phyloP scores from a whole-genome alignment of 2,329 filamentous ascomycete species.

The Fusarium sp. region DNA sequence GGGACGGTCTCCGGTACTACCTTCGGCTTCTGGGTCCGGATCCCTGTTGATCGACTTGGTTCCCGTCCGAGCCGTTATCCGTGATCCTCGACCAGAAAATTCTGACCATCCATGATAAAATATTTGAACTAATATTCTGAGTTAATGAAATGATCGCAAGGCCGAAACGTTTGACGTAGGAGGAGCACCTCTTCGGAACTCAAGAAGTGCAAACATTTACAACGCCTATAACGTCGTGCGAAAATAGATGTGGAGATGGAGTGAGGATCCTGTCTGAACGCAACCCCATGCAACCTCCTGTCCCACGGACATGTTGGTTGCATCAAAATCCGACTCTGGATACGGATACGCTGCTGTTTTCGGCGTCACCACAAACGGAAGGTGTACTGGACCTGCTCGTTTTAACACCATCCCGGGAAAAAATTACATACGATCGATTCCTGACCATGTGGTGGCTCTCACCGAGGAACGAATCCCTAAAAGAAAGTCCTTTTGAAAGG shows the following conservation, averaged over 20 bases:
- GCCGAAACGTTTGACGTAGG: too few species aligned
- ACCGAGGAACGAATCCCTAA: too few species aligned
- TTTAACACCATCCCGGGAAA: background rate
- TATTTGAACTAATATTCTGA: background rate
- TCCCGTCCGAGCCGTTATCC: background rate
- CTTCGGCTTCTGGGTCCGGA: background rate
- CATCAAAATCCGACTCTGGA: background rate
- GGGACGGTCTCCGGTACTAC: background rate
- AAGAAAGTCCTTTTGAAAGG: too few species aligned
- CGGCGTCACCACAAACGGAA: constrained; percentile 7
- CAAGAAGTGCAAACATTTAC: background rate
- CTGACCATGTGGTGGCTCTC: background rate
- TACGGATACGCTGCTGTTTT: constrained; percentile 3
- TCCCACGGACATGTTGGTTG: background rate
- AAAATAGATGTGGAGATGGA: background rate
- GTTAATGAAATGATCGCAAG: background rate
- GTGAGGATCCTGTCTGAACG: background rate
- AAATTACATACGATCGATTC: background rate
- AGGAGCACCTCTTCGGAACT: background rate
- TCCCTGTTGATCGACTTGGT: background rate
- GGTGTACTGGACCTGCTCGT: background rate
- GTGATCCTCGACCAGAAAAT: background rate
- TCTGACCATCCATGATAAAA: background rate
- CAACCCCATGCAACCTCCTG: background rate
- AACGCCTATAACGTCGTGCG: background rate